Evolutionary conservation across 1,139 yeast species (phyloP), one percentile per base, ranked within the genome.

Genomic region (Casaregolazyma suthepensis): DNA sequence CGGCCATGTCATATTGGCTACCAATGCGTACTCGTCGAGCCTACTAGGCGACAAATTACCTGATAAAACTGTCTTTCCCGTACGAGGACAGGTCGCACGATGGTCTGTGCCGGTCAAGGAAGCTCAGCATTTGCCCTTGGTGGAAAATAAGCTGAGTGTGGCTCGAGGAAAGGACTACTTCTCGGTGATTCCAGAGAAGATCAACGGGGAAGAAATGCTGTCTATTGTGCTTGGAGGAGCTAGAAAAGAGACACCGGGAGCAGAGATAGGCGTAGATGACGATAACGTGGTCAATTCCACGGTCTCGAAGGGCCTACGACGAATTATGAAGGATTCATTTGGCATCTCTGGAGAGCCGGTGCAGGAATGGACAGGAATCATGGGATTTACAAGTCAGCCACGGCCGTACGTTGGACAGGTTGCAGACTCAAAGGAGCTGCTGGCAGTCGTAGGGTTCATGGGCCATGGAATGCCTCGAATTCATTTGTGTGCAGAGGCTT

Each of bases 401-500:
- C 58, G 62, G 31, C 77, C 76, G 9, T 64, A 63, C 48, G 73
- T 73, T 13, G 76, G 76, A 43, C 50, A 46, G 23, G 43, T 45
- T 9, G 35, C 46, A 4, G 23, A 23, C 10, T 63, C 66, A 48
- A 57, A 60, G 38, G 63, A 64, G 49, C 59, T 66, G 12, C 71
- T 61, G 54, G 67, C 75, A 6, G 63, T 68, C 52, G 78, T 76
- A 5, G 80, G 80, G 0, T 76, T 73, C 62, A 69, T 71, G 23
- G 80, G 79, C 5, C 80, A 76, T 58, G 80, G 80, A 19, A 75
- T 76, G 78, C 78, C 79, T 29, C 63, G 79, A 51, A 72, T 75
- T 40, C 74, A 64, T 49, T 42, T 62, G 42, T 48, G 61, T 5
- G 68, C 66, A 6, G 55, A 60, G 51, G 65, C 63, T 2, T 50